Base-by-base conservation (phyloP, 306 rosid genomes). In the Potentilla sterilis region DNA sequence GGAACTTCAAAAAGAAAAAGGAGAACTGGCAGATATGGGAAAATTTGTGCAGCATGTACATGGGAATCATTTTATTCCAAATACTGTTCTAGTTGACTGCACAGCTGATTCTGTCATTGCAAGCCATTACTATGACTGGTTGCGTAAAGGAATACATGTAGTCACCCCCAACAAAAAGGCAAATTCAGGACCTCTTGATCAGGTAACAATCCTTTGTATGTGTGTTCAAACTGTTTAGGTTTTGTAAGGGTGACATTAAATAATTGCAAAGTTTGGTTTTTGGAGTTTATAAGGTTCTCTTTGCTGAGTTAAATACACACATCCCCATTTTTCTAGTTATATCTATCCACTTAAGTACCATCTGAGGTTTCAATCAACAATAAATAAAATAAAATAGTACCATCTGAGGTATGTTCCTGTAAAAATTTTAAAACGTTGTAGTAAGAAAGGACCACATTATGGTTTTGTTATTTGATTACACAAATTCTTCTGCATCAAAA, bases 151-250 rank as follows among this genome's bases (percentile, higher is more conserved):
- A 80, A 92, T 95, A 81, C 99, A 95, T 61, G 95, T 95, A 71
- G 83, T 95, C 77, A 95, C 99, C 79, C 99, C 97, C 62, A 95
- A 95, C 78, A 95, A 95, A 84, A 95, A 89, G 83, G 97, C 99
- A n/a, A 95, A 92, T 81, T 95, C 99, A 35, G 99, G 99, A 72
- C 99, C 97, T 34, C 93, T 95, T 79, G 93, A 95, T 85, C 97
- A 92, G 93, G 99, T 95, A 80, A 73, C 58, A 13, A 52, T 38
- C 13, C n/a, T 67, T 37, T 21, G 19, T 18, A 28, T 13, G 37
- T 41, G 5, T 57, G 67, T 18, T 5, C 46, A 58, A 9, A 37
- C 40, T 22, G n/a, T 21, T 38, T 7, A 10, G 22, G 22, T 15
- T 57, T 58, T 57, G 2, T 57, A 9, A 38, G 14, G 75, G 22